A percentile compares a stretch with the other conserved stretches of the same genome.
phyloP scores from a whole-genome alignment of 1,284 basidiomycete genomes.

The Baeospora myosura region DNA sequence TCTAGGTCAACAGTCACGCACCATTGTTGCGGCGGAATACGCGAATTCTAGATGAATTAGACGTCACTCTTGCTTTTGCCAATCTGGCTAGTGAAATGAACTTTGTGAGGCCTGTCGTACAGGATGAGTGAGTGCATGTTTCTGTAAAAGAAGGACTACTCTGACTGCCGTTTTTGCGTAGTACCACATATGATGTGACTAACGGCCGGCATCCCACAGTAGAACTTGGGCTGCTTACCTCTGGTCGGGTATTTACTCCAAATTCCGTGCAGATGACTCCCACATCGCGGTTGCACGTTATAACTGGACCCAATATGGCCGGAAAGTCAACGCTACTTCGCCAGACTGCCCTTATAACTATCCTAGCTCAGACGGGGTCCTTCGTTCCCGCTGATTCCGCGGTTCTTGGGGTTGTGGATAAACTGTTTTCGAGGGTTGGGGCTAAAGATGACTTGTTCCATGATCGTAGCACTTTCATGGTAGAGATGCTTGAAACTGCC shows the following conservation, averaged over 20 bases:
- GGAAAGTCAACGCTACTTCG: slow-evolving; percentile 91
- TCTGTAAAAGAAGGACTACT: background rate
- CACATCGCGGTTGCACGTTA: slow-evolving; percentile 61
- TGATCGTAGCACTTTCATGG: slow-evolving; percentile 92
- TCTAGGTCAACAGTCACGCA: slow-evolving; percentile 57
- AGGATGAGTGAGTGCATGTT: slow-evolving; percentile 54
- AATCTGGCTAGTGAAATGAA: slow-evolving; percentile 75
- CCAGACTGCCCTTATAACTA: slow-evolving; percentile 84
- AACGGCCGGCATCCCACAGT: slow-evolving; percentile 91
- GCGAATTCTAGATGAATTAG: slow-evolving; percentile 81
- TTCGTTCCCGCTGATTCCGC: slow-evolving; percentile 87
- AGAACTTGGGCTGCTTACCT: slow-evolving; percentile 76
- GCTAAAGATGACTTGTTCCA: slow-evolving; percentile 93
- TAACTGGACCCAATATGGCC: slow-evolving; percentile 97
- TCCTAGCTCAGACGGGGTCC: slow-evolving; percentile 88
- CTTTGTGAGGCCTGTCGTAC: slow-evolving; percentile 68
- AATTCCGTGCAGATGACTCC: slow-evolving; percentile 69
- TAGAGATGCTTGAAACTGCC: slow-evolving; percentile 83
- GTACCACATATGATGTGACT: slow-evolving; percentile 57
- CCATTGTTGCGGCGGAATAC: slow-evolving; percentile 66
- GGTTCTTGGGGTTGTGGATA: slow-evolving; percentile 81
- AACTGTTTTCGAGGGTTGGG: slow-evolving; percentile 90
- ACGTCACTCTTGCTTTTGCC: slow-evolving; percentile 80
- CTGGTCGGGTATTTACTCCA: slow-evolving; percentile 73
- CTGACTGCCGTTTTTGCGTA: slow-evolving; percentile 22